Conservation (phyloP, 805 yeast species). For the Saccharomyces kudriavzevii region DNA sequence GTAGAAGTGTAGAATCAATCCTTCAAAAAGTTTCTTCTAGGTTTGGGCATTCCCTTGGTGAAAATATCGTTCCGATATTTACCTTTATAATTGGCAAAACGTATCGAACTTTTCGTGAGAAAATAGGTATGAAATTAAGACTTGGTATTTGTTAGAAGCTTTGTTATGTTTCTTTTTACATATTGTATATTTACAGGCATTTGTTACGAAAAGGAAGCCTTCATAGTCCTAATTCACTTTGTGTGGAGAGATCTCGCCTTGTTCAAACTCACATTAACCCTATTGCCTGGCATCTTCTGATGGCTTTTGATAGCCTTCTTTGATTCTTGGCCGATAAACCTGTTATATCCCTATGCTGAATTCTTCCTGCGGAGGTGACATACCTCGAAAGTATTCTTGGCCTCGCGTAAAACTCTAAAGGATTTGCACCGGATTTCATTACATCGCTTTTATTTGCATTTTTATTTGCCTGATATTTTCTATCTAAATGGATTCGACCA, state of each 20-base stretch:
- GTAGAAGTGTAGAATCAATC: neutral
- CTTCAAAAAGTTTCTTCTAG: neutral
- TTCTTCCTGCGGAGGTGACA: constrained; percentile 65
- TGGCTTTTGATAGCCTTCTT: constrained; percentile 62
- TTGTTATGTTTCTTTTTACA: neutral
- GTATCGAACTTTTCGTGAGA: neutral
- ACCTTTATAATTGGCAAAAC: neutral
- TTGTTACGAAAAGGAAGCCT: neutral
- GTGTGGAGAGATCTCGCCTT: constrained; percentile 18
- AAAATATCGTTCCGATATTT: neutral
- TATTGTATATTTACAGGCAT: neutral
- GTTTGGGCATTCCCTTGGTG: neutral
- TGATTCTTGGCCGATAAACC: constrained; percentile 64
- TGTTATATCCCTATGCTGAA: constrained; percentile 61
- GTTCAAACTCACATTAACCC: constrained; percentile 53
- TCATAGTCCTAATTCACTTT: neutral
- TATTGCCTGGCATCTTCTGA: constrained; percentile 69
- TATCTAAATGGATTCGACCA: constrained; percentile 47
- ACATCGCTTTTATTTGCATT: constrained; percentile 24
- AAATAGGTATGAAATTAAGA: neutral
- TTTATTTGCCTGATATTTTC: constrained; percentile 26
- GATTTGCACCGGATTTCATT: constrained; percentile 51
- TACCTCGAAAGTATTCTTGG: constrained; percentile 63
- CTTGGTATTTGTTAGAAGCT: neutral
- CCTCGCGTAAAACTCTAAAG: constrained; percentile 60